Conservation (phyloP, 2,329 filamentous ascomycete genomes). For the Herpotrichia juniperi region DNA sequence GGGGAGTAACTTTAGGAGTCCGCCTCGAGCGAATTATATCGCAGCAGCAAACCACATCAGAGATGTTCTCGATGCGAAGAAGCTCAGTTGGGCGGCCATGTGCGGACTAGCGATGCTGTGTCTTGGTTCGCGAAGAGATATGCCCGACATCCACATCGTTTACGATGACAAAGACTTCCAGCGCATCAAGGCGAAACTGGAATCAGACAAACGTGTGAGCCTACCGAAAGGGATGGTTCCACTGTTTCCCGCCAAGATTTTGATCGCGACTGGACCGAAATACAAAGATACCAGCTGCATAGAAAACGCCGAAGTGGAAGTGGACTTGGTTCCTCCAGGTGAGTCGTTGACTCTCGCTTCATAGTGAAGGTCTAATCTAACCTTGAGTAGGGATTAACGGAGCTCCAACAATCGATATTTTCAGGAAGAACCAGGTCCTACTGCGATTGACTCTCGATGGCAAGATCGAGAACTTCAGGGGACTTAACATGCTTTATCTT, state of each 20-base stretch:
- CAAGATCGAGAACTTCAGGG: conserved; percentile 30
- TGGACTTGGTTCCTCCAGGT: conserved; percentile 40
- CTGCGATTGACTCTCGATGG: conserved; percentile 30
- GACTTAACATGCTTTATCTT: conserved; percentile 37
- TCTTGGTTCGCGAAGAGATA: conserved; percentile 35
- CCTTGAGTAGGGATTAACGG: conserved; percentile 26
- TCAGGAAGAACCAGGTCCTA: conserved; percentile 32
- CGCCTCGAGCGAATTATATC: conserved; percentile 33
- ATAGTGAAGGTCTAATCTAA: conserved; percentile 11
- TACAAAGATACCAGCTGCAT: conserved; percentile 35
- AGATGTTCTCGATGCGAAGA: conserved; percentile 38
- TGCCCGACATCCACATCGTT: conserved; percentile 39
- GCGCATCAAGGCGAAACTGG: conserved; percentile 34
- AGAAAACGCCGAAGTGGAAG: conserved; percentile 32
- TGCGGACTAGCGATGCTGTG: conserved; percentile 40
- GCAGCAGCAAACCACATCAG: conserved; percentile 35
- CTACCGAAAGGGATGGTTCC: conserved; percentile 37
- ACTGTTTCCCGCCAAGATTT: conserved; percentile 34
- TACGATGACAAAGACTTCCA: conserved; percentile 40
- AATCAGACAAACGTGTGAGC: conserved; percentile 29
- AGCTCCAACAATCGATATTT: conserved; percentile 30
- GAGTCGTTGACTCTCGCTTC: not conserved
- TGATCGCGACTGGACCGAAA: conserved; percentile 39
- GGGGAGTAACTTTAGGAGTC: conserved; percentile 19
- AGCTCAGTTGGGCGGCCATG: conserved; percentile 36